phyloP scores from a whole-genome alignment of 2,329 filamentous ascomycete species.

The Thermoascus crustaceus region DNA sequence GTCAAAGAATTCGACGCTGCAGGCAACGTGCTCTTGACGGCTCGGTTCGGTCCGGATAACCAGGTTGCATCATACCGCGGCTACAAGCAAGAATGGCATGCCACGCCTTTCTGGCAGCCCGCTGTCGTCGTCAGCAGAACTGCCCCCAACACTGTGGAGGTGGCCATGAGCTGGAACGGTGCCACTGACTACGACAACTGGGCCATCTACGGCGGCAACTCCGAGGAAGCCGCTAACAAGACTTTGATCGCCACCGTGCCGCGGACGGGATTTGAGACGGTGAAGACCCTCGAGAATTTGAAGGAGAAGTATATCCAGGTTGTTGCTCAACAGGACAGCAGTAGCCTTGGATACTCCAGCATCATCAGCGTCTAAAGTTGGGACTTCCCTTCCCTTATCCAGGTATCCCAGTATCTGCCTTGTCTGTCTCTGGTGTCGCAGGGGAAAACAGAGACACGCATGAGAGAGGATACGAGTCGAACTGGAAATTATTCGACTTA shows the following conservation, averaged over 20 bases:
- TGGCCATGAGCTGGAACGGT: conserved; percentile 35
- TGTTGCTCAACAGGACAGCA: conserved; percentile 21
- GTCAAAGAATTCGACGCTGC: conserved; percentile 28
- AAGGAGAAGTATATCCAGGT: conserved; percentile 19
- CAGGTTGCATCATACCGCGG: conserved; percentile 27
- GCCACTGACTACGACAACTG: conserved; percentile 30
- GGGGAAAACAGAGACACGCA: not conserved
- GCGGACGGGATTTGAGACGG: conserved; percentile 24
- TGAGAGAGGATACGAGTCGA: no score
- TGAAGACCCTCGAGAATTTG: conserved; percentile 10
- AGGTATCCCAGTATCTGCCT: no score
- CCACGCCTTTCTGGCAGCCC: conserved; percentile 23
- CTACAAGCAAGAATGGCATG: conserved; percentile 28
- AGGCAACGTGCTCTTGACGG: conserved; percentile 24
- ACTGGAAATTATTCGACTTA: no score
- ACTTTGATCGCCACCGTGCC: conserved; percentile 14
- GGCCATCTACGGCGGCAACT: conserved; percentile 21
- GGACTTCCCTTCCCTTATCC: no score
- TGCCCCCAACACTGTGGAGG: conserved; percentile 18
- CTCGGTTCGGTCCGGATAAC: conserved; percentile 24
- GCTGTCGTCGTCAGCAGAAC: conserved; percentile 13
- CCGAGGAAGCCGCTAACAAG: conserved; percentile 11
- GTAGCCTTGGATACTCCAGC: conserved; percentile 15
- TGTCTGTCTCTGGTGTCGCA: not conserved
- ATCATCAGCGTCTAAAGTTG: conserved; percentile 7